Conservation (phyloP, 2,329 filamentous ascomycete species). For the Penicillium sp. region DNA sequence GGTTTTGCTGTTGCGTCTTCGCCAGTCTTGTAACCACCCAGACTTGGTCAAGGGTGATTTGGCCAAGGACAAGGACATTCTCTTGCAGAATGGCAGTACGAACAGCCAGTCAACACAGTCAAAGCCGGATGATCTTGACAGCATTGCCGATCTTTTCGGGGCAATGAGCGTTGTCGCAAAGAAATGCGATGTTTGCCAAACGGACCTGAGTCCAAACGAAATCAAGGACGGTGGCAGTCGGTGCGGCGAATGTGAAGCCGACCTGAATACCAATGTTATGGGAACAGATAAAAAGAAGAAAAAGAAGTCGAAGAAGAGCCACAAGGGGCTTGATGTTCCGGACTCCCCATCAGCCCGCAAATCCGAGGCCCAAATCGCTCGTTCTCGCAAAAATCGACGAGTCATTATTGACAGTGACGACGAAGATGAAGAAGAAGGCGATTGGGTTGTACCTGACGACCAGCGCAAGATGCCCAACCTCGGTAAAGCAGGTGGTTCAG, state of each 20-base stretch:
- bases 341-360: slow-evolving; percentile 25
- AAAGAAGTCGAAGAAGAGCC: slow-evolving; percentile 51
- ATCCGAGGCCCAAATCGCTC: slow-evolving; percentile 24
- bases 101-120: slow-evolving; percentile 52
- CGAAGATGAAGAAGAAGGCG: slow-evolving; percentile 65
- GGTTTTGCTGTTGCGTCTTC: slow-evolving; percentile 82
- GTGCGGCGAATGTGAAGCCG: slow-evolving; percentile 73
- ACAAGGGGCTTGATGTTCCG: slow-evolving; percentile 36
- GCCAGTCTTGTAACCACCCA: slow-evolving; percentile 94
- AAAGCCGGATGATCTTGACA: slow-evolving; percentile 68
- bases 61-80: slow-evolving; percentile 81
- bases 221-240: slow-evolving; percentile 54
- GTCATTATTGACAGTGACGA: slow-evolving; percentile 57
- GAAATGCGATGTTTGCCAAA: slow-evolving; percentile 81
- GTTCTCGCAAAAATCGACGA: slow-evolving; percentile 41
- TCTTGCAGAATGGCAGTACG: slow-evolving; percentile 61
- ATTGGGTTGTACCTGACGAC: slow-evolving; percentile 74
- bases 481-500: slow-evolving; percentile 77
- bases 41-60: slow-evolving; percentile 82
- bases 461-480: slow-evolving; percentile 62
- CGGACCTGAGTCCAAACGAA: slow-evolving; percentile 61
- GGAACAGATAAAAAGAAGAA: slow-evolving; percentile 41
- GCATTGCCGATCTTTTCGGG: slow-evolving; percentile 81
- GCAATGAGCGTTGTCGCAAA: slow-evolving; percentile 75
- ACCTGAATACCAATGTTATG: slow-evolving; percentile 62